Evolutionary conservation across 257 asterid genomes (phyloP).

Genomic region (Perilla frutescens): DNA sequence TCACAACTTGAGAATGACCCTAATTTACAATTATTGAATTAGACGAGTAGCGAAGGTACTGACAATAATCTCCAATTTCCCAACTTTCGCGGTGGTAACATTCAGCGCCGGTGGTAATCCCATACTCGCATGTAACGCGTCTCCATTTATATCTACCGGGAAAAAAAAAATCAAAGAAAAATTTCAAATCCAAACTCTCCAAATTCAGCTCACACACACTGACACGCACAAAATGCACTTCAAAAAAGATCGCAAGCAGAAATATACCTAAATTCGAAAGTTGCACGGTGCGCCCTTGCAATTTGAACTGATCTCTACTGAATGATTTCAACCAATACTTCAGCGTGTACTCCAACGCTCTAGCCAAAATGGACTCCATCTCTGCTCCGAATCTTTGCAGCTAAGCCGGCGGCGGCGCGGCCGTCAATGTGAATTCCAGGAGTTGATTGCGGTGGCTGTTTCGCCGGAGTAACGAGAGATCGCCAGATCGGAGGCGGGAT

Average conservation of each 20-base stretch:
- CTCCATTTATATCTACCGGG: conserved; percentile 82
- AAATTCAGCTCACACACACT: conserved; percentile 29
- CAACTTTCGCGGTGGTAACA: conserved; percentile 89
- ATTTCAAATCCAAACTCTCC: conserved; percentile 13
- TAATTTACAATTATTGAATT: conserved; percentile 13
- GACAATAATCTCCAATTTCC: conserved; percentile 92
- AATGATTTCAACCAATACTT: conserved; percentile 97
- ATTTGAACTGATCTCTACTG: conserved; percentile 94
- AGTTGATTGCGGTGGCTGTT: conserved; percentile 29
- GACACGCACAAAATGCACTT: conserved; percentile 22
- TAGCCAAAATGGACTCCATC: conserved; percentile 92
- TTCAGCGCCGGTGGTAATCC: conserved; percentile 95
- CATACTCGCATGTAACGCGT: conserved; percentile 93
- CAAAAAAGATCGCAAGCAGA: conserved; percentile 24
- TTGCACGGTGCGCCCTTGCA: conserved; percentile 87
- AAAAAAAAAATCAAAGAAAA: conserved; percentile 32
- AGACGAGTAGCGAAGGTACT: conserved; percentile 42
- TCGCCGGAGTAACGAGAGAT: conserved; percentile 37
- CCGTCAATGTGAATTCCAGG: conserved; percentile 19
- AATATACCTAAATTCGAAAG: conserved; percentile 87
- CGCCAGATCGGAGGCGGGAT: conserved; percentile 48
- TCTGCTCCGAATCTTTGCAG: conserved; percentile 29
- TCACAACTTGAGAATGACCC: conserved; percentile 19
- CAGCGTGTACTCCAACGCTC: conserved; percentile 92
- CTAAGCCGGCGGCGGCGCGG: conserved; percentile 27